Conservation (phyloP, 2,329 filamentous ascomycete genomes). For the Fusarium newnesense region DNA sequence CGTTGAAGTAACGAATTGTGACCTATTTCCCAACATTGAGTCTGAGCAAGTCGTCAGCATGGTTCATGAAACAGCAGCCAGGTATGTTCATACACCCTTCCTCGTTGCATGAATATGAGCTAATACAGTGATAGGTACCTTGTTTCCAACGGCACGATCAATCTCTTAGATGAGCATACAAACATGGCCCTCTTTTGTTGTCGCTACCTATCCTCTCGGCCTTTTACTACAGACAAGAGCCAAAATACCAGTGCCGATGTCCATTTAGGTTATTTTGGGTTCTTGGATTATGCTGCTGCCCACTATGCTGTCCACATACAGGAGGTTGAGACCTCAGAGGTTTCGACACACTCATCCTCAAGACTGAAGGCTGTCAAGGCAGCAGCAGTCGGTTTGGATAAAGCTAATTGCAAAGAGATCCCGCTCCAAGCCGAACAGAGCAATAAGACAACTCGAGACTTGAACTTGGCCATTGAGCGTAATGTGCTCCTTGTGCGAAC, state of each 20-base stretch:
- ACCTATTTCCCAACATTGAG: fast-evolving
- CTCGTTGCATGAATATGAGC: fast-evolving
- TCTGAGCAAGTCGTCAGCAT: fast-evolving
- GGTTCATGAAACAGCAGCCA: background rate
- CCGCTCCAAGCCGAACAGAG: fast-evolving
- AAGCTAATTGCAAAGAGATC: fast-evolving
- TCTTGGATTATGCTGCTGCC: background rate
- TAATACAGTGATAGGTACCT: fast-evolving
- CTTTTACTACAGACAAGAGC: fast-evolving
- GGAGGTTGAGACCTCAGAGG: fast-evolving
- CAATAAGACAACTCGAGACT: fast-evolving
- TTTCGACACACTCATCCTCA: fast-evolving
- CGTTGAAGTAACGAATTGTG: fast-evolving
- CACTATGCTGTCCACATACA: background rate
- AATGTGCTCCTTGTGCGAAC: fast-evolving
- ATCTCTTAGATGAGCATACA: fast-evolving
- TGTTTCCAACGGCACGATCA: fast-evolving
- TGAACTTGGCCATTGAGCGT: fast-evolving
- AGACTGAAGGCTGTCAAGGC: fast-evolving
- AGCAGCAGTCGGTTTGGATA: fast-evolving
- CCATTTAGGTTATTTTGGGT: background rate
- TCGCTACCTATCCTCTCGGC: fast-evolving
- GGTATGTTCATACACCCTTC: too few relatives aligned
- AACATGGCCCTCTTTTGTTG: background rate
- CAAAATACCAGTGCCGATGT: fast-evolving